phyloP scores from a whole-genome alignment of 1,284 basidiomycete genomes.

The Anthracocystis panici-leucophaei region DNA sequence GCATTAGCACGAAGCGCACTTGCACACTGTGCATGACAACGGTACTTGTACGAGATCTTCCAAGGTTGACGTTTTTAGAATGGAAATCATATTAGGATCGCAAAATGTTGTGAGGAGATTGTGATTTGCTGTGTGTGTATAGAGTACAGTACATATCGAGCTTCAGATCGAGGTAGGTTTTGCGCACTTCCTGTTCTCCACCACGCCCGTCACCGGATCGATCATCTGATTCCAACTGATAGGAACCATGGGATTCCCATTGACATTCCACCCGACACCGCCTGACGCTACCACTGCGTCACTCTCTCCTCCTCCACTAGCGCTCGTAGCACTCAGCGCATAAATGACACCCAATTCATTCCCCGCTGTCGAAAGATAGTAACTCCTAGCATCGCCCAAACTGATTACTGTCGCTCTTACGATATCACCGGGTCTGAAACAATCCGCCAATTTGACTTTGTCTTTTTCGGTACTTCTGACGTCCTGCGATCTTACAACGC shows the following conservation, averaged over 20 bases:
- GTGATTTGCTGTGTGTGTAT: constrained; percentile 3
- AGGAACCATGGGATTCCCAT: constrained; percentile 53
- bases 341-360: constrained; percentile 87
- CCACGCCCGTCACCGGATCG: constrained; percentile 82
- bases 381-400: constrained; percentile 72
- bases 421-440: constrained; percentile 95
- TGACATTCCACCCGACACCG: constrained; percentile 41
- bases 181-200: constrained; percentile 88
- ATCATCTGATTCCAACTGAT: constrained; percentile 92
- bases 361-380: constrained; percentile 92
- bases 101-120: not conserved
- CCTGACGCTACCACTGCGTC: constrained; percentile 5
- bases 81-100: constrained; percentile 18
- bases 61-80: constrained; percentile 6
- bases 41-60: constrained; percentile 11
- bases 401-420: constrained; percentile 84
- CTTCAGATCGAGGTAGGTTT: constrained; percentile 74
- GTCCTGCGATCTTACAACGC: constrained; percentile 90
- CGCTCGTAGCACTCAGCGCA: constrained; percentile 35
- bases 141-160: not conserved
- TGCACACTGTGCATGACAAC: not conserved
- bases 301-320: not conserved
- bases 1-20: not conserved
- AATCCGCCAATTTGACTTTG: constrained; percentile 90
- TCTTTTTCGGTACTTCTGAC: constrained; percentile 84